These are phyloP conservation scores for Linaria vulgaris DNA, from an alignment of 257 asterid species.

Conservation along the genomic window DNA sequence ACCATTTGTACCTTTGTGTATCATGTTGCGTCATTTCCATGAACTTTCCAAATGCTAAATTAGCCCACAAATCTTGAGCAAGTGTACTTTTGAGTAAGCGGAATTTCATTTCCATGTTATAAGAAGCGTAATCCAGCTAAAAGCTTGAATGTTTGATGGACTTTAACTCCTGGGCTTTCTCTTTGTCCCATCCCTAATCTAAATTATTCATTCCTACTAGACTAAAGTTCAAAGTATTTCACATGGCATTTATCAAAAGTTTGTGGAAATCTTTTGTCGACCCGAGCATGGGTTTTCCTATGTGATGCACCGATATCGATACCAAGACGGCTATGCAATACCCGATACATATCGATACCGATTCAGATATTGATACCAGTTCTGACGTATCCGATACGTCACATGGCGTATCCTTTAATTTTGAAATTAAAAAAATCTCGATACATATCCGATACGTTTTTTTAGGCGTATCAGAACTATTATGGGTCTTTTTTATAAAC, in stretches of 20 bases:
- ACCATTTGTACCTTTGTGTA: neutral
- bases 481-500: too few relatives aligned
- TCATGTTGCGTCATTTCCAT: neutral
- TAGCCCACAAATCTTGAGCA: constrained; percentile 3
- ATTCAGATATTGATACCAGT: too few relatives aligned
- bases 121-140: constrained; percentile 1
- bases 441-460: too few relatives aligned
- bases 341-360: too few relatives aligned
- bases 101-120: neutral
- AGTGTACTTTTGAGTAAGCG: neutral
- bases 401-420: too few relatives aligned
- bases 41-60: neutral
- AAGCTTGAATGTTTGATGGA: neutral
- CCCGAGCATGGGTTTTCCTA: too few relatives aligned
- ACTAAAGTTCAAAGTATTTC: neutral
- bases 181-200: constrained; percentile 5
- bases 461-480: too few relatives aligned
- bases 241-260: neutral
- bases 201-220: neutral
- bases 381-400: too few relatives aligned
- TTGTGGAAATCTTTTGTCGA: too few relatives aligned
- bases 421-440: too few relatives aligned
- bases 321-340: too few relatives aligned
- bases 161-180: constrained; percentile 3
- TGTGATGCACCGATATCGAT: too few relatives aligned